Conservation (phyloP, 306 rosid genomes). For the Rosa persica region DNA sequence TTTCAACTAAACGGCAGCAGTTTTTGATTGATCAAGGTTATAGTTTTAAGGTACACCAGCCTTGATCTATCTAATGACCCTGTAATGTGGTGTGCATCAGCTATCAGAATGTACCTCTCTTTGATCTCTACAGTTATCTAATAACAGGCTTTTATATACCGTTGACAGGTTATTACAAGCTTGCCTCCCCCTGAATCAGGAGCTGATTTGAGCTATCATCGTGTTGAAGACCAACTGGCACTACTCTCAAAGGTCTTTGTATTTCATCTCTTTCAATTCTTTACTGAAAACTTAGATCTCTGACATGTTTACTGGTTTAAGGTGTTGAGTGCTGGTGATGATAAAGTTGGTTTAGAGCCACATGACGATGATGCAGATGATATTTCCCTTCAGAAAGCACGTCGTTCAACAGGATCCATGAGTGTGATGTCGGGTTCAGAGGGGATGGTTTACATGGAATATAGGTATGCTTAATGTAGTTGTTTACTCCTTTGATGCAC, state of each 20-base stretch:
- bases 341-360: slow-evolving; percentile 84
- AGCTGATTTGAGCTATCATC: slow-evolving; percentile 63
- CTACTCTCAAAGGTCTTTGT: slow-evolving; percentile 74
- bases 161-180: slow-evolving; percentile 86
- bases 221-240: slow-evolving; percentile 75
- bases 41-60: slow-evolving; percentile 78
- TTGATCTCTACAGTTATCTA: slow-evolving; percentile 18
- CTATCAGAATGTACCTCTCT: slow-evolving; percentile 7
- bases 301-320: slow-evolving; percentile 27
- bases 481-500: neutral
- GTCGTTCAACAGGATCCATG: slow-evolving; percentile 73
- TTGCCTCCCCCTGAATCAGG: slow-evolving; percentile 86
- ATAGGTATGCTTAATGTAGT: slow-evolving; percentile 50
- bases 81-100: neutral
- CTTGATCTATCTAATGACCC: neutral
- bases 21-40: slow-evolving; percentile 98
- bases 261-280: slow-evolving; percentile 6
- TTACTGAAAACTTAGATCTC: slow-evolving; percentile 11
- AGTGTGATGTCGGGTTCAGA: slow-evolving; percentile 94
- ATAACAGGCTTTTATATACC: slow-evolving; percentile 9
- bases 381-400: slow-evolving; percentile 67
- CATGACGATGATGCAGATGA: slow-evolving; percentile 86
- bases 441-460: slow-evolving; percentile 93
- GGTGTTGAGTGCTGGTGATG: slow-evolving; percentile 88
- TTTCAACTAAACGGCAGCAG: slow-evolving; percentile 92